Percentiles rank a stretch among this genome's conserved stretches.
These are phyloP conservation scores for Russula abietina DNA, from an alignment of 768 basidiomycete species.

Conservation along the genomic window DNA sequence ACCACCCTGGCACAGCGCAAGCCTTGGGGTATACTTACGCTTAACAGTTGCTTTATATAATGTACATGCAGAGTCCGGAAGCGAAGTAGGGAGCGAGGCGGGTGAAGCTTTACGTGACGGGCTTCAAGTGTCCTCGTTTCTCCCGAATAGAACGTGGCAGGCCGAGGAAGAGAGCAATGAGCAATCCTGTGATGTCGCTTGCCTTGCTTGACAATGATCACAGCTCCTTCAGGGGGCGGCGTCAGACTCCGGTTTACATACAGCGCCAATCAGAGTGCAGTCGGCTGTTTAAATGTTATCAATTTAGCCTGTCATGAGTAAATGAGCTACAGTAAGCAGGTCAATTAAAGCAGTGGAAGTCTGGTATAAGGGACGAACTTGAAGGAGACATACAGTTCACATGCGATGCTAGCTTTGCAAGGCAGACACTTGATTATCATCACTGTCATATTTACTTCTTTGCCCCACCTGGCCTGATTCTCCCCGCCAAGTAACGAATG, in stretches of 20 bases:
- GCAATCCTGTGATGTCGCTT: not conserved
- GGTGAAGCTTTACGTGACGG: not conserved
- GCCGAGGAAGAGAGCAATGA: not conserved
- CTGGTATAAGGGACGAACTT: not conserved
- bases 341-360: not conserved
- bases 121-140: not conserved
- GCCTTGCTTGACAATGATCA: not conserved
- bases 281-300: not conserved
- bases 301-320: too few relatives aligned
- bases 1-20: not conserved
- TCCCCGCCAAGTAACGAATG: not conserved
- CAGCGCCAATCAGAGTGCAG: not conserved
- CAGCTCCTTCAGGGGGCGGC: not conserved
- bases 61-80: not conserved
- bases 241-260: not conserved
- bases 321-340: not conserved
- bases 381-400: not conserved
- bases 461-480: not conserved
- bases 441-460: not conserved
- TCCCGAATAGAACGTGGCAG: not conserved
- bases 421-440: not conserved
- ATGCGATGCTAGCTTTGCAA: not conserved
- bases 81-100: constrained; percentile 13
- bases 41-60: not conserved
- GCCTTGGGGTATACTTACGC: too few relatives aligned